Base-by-base conservation (phyloP, 768 basidiomycete species). In the Hebeloma cylindrosporum region DNA sequence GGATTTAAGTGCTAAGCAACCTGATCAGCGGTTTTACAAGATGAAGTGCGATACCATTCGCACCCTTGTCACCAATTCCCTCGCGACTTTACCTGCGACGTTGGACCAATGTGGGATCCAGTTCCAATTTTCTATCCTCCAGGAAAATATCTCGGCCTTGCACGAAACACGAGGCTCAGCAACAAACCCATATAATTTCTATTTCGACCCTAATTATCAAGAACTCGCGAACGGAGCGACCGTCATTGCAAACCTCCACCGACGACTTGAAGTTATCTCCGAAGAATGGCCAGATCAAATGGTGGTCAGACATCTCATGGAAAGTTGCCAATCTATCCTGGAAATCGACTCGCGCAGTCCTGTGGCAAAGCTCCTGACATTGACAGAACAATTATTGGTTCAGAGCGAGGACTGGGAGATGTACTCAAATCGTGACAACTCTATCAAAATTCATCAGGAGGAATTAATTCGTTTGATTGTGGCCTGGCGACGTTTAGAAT, bases 351-450 rank as follows among this genome's bases (percentile, higher is more conserved):
- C 88, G 14, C 69, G 75, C 27, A 83, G 81, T 51, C 83, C 96
- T 0, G 69, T 96, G 7, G 92, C 95, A 4, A 88, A 83, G 59
- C 65, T 94, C 9, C 73, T 99, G 23, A 77, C 89, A 0, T 82
- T 83, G 4, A 60, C 97, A 31, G 96, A 99, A 59, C 87, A 88
- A 52, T 71, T 99, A 6, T 68, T 98, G 2, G 57, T 85, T 36
- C 88, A 95, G 50, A 91, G 80, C 17, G 89, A 93, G 40, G 95
- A 98, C 58, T 99, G 96, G 96, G 93, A 99, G 61, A 82, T 83
- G 54, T 98, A 88, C 59, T 86, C 95, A n/a, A 93, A 92, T 65
- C 75, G 82, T n/a, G 83, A 87, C 31, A 97, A 93, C 58, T 83
- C 83, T 30, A 75, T 99, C 52, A 80, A 77, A 57, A 41, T 60